These are phyloP conservation scores for Oenanthe javanica DNA, from an alignment of 140 eudicot species.

Conservation along the genomic window DNA sequence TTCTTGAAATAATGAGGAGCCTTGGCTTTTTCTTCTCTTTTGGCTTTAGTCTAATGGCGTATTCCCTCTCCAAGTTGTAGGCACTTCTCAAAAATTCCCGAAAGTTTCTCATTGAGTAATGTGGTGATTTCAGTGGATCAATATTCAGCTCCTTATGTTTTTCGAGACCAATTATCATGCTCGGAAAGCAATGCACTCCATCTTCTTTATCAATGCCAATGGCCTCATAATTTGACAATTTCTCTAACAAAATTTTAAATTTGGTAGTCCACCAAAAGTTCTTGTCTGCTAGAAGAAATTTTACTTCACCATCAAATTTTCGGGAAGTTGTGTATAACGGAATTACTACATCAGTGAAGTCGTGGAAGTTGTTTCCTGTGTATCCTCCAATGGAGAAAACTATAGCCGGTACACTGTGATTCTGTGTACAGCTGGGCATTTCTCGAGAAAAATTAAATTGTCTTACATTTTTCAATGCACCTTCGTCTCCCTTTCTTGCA, in stretches of 20 bases:
- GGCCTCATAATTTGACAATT: slow-evolving; percentile 41
- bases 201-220: slow-evolving; percentile 41
- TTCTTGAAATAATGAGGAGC: slow-evolving; percentile 47
- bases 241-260: slow-evolving; percentile 26
- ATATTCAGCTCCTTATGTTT: slow-evolving; percentile 35
- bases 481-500: slow-evolving; percentile 31
- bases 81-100: slow-evolving; percentile 34
- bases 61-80: slow-evolving; percentile 38
- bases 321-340: slow-evolving; percentile 55
- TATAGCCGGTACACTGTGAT: slow-evolving; percentile 45
- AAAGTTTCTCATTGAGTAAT: slow-evolving; percentile 33
- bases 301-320: slow-evolving; percentile 36
- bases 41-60: slow-evolving; percentile 5
- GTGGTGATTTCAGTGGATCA: slow-evolving; percentile 23
- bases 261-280: slow-evolving; percentile 37
- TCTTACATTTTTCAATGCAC: slow-evolving; percentile 25
- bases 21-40: slow-evolving; percentile 30
- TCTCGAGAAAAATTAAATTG: slow-evolving; percentile 9
- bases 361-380: slow-evolving; percentile 64
- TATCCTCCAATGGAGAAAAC: slow-evolving; percentile 70
- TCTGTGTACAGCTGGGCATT: slow-evolving; percentile 38
- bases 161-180: slow-evolving; percentile 56
- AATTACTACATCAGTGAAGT: slow-evolving; percentile 49
- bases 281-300: slow-evolving; percentile 38
- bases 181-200: slow-evolving; percentile 59